phyloP scores from a whole-genome alignment of 2,329 filamentous ascomycete species.

The Metarhizium guizhouense region DNA sequence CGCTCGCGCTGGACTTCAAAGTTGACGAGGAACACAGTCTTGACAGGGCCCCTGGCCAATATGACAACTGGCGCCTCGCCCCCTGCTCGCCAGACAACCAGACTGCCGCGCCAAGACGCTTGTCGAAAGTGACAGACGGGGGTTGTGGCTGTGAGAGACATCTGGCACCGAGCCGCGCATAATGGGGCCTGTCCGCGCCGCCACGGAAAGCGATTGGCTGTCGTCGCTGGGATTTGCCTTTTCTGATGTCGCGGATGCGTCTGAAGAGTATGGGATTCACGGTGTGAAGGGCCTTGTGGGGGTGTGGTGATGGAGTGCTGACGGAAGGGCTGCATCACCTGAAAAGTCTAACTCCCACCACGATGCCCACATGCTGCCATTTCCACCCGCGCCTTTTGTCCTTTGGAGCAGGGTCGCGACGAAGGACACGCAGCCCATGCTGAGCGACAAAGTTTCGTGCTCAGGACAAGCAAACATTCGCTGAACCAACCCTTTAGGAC shows the following conservation, averaged over 20 bases:
- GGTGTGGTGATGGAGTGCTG: neutral
- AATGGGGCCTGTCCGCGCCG: neutral
- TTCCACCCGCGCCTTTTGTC: neutral
- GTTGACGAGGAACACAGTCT: neutral
- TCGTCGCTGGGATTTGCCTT: neutral
- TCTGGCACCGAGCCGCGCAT: neutral
- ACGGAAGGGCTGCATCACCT: neutral
- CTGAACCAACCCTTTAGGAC: too few relatives aligned
- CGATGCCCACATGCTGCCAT: neutral
- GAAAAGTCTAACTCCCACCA: conserved; percentile 1
- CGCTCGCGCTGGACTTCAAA: neutral
- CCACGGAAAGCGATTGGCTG: neutral
- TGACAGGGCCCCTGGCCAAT: neutral
- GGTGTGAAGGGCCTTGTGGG: too few relatives aligned
- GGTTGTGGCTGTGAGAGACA: neutral
- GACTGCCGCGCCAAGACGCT: neutral
- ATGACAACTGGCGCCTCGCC: neutral
- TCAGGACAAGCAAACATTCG: too few relatives aligned
- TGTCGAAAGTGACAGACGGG: neutral
- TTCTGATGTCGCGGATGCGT: neutral
- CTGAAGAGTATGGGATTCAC: neutral
- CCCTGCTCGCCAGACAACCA: neutral
- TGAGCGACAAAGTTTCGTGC: too few relatives aligned
- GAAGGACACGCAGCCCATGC: neutral
- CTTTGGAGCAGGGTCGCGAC: neutral